Conservation (phyloP, 495 filamentous ascomycete genomes). For the Penicillium subrubescens region DNA sequence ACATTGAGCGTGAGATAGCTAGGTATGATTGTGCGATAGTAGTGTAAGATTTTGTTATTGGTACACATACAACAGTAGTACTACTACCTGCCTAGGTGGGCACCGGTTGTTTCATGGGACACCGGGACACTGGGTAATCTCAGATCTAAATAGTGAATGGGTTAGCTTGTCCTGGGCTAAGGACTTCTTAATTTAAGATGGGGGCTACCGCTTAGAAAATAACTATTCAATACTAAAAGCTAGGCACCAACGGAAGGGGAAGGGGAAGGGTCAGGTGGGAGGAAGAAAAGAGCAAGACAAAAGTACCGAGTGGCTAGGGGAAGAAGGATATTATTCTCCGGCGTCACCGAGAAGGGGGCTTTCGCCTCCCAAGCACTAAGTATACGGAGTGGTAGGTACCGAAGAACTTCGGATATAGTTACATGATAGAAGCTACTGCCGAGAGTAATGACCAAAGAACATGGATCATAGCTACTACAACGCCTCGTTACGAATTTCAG, state of each 20-base stretch:
- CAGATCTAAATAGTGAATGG: neutral
- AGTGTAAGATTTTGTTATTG: neutral
- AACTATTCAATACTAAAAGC: neutral
- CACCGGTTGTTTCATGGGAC: constrained; percentile 10
- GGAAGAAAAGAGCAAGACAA: neutral
- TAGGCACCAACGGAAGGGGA: neutral
- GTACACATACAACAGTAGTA: too few species aligned
- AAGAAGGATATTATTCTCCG: neutral
- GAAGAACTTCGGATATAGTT: neutral
- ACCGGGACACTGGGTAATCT: constrained; percentile 6
- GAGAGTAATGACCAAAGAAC: neutral
- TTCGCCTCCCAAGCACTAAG: too few species aligned
- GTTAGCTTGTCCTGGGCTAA: neutral
- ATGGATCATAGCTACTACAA: neutral
- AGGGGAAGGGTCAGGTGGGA: neutral
- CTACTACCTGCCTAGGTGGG: constrained; percentile 20
- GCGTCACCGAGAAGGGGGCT: neutral
- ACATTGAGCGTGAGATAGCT: neutral
- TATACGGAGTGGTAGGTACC: neutral
- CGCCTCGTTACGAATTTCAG: neutral
- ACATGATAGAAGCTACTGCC: neutral
- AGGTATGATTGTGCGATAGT: neutral
- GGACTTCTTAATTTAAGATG: neutral
- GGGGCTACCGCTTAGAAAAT: neutral
- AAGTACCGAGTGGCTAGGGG: neutral